A percentile compares a stretch with the other conserved stretches of the same genome.
Evolutionary conservation across 73 alveolate species (phyloP).

Genomic region (Paramecium octaurelia): DNA sequence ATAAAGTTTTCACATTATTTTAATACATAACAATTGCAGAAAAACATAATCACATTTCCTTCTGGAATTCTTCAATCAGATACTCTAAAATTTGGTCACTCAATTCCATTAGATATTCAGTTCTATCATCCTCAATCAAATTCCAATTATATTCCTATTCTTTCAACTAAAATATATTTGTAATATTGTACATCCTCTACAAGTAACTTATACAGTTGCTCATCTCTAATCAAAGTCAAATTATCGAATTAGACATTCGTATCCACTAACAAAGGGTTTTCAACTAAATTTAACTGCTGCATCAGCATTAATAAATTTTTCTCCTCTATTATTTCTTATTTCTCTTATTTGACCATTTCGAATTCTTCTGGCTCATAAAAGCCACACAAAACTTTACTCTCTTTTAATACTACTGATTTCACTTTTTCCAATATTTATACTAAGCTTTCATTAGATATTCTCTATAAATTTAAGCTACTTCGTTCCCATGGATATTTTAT

Average conservation of each 20-base stretch:
- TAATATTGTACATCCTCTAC: conserved; percentile 8
- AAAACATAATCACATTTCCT: not conserved
- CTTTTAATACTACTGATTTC: conserved; percentile 7
- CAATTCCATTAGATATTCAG: conserved; percentile 57
- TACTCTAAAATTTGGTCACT: conserved; percentile 45
- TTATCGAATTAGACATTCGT: conserved; percentile 1
- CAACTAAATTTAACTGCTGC: not conserved
- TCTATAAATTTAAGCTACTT: not conserved
- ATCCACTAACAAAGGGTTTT: conserved; percentile 34
- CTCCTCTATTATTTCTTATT: conserved; percentile 33
- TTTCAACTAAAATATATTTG: not conserved
- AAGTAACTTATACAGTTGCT: conserved; percentile 34
- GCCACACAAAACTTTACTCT: conserved; percentile 44
- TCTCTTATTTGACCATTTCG: not conserved
- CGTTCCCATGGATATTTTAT: conserved; percentile 55
- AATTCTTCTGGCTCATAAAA: conserved; percentile 24
- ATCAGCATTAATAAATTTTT: not conserved
- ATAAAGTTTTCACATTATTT: not conserved
- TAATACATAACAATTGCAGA: not conserved
- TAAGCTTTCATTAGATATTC: not conserved
- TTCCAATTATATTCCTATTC: conserved; percentile 51
- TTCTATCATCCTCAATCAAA: conserved; percentile 41
- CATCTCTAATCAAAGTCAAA: conserved; percentile 43
- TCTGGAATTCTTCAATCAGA: conserved; percentile 43
- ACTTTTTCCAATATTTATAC: not conserved